Evolutionary conservation across 768 basidiomycete species (phyloP), one percentile per base, ranked within the genome.

Genomic region (Boletus sensibilis): DNA sequence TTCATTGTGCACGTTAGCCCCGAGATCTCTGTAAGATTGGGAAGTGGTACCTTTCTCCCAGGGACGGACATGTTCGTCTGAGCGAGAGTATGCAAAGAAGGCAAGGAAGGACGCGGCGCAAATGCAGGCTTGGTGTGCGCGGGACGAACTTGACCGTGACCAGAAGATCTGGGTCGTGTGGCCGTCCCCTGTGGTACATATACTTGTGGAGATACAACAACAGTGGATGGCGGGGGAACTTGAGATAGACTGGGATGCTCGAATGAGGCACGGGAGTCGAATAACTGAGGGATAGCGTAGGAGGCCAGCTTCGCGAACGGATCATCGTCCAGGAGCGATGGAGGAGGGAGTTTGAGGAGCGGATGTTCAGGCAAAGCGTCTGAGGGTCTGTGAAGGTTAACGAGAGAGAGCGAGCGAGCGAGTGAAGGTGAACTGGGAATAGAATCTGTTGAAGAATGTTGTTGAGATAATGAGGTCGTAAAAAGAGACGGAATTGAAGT

Each of bases 291-390:
- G n/a, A 50, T 10, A 12, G 23, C 5, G 23, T 37, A 34, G 56
- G 78, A 73, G 14, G 57, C 16, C 44, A 86, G 74, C 57, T 85
- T 82, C 21, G 88, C 88, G 62, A 90, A 90, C 2, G 88, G 88
- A 63, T 90, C 88, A 50, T 86, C 83, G 62, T 89, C 88, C 25
- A 87, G 74, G 20, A 88, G 50, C 12, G 62, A 61, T 18, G 58
- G 46, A 20, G 57, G 31, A 23, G 49, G 29, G 20, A 55, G 31
- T 7, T 45, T 21, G 37, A 60, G 18, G 55, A 43, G 47, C 45
- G 57, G 45, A 23, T 40, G 35, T 38, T 27, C 35, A 11, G 7
- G n/a, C 23, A 38, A 38, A 8, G 25, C 23, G 25, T 20, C 49
- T 35, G 29, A 14, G 14, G 31, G 16, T 9, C 35, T n/a, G 43